Evolutionary conservation across 2,329 filamentous ascomycete species (phyloP).

Genomic region (Chaetomiaceae sp.): DNA sequence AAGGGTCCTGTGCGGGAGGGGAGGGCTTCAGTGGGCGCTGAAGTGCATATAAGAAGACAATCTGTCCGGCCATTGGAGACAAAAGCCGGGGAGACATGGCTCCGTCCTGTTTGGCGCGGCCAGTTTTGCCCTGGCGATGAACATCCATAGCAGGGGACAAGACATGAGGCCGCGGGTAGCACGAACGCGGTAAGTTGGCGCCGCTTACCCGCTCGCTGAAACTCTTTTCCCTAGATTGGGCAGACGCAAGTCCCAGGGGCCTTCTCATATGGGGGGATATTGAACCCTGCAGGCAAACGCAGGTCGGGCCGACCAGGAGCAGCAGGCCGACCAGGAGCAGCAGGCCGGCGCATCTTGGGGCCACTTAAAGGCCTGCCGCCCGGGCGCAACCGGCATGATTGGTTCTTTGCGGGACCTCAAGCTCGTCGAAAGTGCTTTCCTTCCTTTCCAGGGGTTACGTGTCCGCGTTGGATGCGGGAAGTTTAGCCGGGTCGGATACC

Average conservation of each 20-base stretch:
- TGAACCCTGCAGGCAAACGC: background rate
- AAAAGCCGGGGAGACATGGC: background rate
- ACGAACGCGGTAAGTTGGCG: background rate
- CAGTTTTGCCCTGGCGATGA: background rate
- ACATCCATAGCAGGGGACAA: background rate
- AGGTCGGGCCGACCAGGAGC: conserved; percentile 7
- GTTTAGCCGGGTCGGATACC: conserved; percentile 5
- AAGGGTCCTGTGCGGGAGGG: background rate
- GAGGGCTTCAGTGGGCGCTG: background rate
- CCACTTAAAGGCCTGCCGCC: background rate
- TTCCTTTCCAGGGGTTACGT: background rate
- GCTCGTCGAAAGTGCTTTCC: too few relatives aligned
- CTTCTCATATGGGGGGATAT: conserved; percentile 1
- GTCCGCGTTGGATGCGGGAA: background rate
- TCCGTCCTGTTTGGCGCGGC: background rate
- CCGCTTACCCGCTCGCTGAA: background rate
- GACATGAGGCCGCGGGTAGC: background rate
- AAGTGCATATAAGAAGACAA: background rate
- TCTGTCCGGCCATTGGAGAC: too few relatives aligned
- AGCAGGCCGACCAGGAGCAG: too few relatives aligned
- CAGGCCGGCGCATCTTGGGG: background rate
- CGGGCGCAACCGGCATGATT: too few relatives aligned
- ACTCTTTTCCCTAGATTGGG: background rate
- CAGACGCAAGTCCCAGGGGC: background rate
- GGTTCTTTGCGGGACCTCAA: too few relatives aligned